Conservation (phyloP, 2,329 filamentous ascomycete species). For the Harringtonia aguacate region DNA sequence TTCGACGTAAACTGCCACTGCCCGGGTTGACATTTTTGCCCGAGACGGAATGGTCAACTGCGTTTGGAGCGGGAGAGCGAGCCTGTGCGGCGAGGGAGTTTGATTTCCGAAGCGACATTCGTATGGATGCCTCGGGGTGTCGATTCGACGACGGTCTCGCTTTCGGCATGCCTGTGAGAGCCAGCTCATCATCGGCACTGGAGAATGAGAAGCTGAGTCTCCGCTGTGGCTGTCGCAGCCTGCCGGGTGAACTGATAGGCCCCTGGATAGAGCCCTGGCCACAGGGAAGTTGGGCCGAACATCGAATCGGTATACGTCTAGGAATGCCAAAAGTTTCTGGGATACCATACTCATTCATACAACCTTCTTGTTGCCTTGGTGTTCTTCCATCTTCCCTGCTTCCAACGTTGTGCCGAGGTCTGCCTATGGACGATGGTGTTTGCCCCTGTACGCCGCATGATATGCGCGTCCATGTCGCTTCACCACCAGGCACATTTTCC, state of each 20-base stretch:
- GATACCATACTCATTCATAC: no score
- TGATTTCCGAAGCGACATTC: slow-evolving; percentile 4
- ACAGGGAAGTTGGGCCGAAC: no score
- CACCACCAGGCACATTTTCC: slow-evolving; percentile 6
- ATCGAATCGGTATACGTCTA: no score
- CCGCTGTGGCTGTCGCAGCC: neutral
- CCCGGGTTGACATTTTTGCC: neutral
- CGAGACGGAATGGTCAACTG: neutral
- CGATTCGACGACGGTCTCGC: neutral
- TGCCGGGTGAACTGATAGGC: no score
- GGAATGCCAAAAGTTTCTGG: no score
- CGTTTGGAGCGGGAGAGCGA: neutral
- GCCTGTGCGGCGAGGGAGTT: no score
- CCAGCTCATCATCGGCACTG: slow-evolving; percentile 14
- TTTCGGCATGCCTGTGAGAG: slow-evolving; percentile 13
- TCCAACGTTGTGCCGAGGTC: neutral
- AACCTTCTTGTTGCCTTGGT: no score
- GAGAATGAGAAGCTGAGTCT: slow-evolving; percentile 8
- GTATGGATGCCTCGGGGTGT: slow-evolving; percentile 12
- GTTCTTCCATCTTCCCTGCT: no score
- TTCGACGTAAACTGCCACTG: slow-evolving; percentile 9
- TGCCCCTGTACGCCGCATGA: no score
- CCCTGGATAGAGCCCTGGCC: no score
- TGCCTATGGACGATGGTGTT: neutral
- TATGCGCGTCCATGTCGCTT: neutral